These are phyloP conservation scores for Pestalotiopsis sp. DNA, from an alignment of 2,329 filamentous ascomycete species.

Conservation along the genomic window DNA sequence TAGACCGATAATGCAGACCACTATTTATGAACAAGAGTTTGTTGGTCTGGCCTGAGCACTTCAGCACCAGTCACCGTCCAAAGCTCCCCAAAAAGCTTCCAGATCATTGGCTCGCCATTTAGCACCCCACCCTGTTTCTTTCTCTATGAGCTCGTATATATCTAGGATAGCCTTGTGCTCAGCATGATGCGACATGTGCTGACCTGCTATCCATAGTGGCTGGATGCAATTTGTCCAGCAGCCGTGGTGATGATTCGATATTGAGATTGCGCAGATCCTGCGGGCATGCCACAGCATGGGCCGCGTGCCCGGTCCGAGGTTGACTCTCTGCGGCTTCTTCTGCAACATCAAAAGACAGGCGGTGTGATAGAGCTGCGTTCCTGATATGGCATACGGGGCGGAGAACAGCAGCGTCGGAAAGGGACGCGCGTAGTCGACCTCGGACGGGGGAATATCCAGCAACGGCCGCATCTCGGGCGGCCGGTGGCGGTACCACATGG, in stretches of 20 bases:
- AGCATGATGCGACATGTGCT: slow-evolving; percentile 35
- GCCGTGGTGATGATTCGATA: slow-evolving; percentile 10
- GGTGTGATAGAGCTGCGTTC: slow-evolving; percentile 9
- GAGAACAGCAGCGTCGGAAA: slow-evolving; percentile 7
- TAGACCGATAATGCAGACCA: background rate
- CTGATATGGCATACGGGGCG: slow-evolving; percentile 1
- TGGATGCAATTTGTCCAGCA: slow-evolving; percentile 11
- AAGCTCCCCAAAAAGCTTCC: slow-evolving; percentile 52
- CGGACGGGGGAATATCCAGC: slow-evolving; percentile 18
- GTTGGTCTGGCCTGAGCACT: background rate
- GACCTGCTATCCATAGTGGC: slow-evolving; percentile 9
- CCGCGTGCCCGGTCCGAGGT: background rate
- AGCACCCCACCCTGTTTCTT: slow-evolving; percentile 55
- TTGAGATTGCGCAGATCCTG: slow-evolving; percentile 1
- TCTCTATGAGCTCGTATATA: slow-evolving; percentile 50
- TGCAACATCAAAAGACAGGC: slow-evolving; percentile 7
- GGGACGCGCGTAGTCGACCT: background rate
- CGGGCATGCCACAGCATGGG: slow-evolving; percentile 12
- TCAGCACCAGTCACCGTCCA: background rate
- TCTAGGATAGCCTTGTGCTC: slow-evolving; percentile 50
- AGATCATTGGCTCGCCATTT: slow-evolving; percentile 56
- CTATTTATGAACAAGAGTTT: background rate
- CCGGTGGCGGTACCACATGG: slow-evolving; percentile 42
- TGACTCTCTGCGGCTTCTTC: background rate
- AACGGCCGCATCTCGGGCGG: slow-evolving; percentile 39